These are phyloP conservation scores for Cornus kousa DNA, from an alignment of 148 eudicot genomes.

Conservation along the genomic window DNA sequence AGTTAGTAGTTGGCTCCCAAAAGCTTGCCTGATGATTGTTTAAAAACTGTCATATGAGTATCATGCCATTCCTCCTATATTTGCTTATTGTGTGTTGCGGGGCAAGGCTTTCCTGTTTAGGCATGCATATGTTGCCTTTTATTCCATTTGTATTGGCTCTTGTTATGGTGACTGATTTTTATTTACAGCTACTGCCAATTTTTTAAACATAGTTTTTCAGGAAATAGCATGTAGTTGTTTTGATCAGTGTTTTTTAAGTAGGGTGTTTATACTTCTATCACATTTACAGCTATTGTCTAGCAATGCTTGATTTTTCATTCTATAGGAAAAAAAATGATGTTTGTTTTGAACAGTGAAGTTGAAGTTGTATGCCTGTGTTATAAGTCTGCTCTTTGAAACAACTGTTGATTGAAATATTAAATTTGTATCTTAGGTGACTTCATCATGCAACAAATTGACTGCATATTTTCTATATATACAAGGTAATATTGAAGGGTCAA, in stretches of 20 bases:
- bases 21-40: too few relatives aligned
- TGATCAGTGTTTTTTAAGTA: too few relatives aligned
- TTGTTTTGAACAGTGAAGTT: neutral
- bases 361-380: neutral
- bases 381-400: neutral
- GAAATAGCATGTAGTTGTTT: too few relatives aligned
- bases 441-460: neutral
- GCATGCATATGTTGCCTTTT: neutral
- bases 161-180: neutral
- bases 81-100: neutral
- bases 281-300: neutral
- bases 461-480: neutral
- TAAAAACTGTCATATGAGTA: neutral
- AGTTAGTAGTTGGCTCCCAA: too few relatives aligned
- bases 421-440: neutral
- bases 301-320: neutral
- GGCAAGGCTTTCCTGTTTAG: neutral
- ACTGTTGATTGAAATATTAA: neutral
- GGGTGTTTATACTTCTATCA: too few relatives aligned
- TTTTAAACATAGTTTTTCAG: too few relatives aligned
- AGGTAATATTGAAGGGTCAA: slow-evolving; percentile 25
- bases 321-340: neutral
- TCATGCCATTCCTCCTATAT: neutral
- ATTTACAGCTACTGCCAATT: too few relatives aligned
- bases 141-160: neutral